Percentiles rank a stretch among this genome's conserved stretches.
These are phyloP conservation scores for Termitomyces sp. DNA, from an alignment of 768 basidiomycete genomes.

Conservation along the genomic window DNA sequence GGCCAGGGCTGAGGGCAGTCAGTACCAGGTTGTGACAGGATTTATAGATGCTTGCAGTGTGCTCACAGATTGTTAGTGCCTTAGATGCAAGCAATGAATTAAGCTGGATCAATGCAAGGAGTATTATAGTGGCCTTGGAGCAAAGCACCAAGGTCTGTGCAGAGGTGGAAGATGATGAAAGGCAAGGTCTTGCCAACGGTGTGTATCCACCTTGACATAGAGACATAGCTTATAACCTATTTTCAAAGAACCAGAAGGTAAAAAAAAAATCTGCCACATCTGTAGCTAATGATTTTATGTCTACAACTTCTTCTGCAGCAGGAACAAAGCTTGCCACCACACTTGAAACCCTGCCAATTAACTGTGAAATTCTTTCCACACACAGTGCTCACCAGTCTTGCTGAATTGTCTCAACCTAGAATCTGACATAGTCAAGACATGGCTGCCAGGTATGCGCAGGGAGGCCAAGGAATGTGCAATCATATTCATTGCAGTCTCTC, in stretches of 20 bases:
- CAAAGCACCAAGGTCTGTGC: constrained; percentile 6
- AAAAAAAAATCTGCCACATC: neutral
- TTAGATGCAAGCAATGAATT: constrained; percentile 1
- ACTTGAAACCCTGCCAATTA: neutral
- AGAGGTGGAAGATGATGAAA: constrained; percentile 2
- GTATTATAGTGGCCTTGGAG: constrained; percentile 5
- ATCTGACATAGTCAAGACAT: too few relatives aligned
- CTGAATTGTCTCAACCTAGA: too few relatives aligned
- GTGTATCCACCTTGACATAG: neutral
- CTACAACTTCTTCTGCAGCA: neutral
- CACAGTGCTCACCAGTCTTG: too few relatives aligned
- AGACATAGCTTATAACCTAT: neutral
- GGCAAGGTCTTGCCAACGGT: constrained; percentile 3
- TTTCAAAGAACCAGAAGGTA: neutral
- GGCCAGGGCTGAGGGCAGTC: too few relatives aligned
- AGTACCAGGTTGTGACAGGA: too few relatives aligned
- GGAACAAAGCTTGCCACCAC: too few relatives aligned
- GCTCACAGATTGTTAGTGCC: neutral
- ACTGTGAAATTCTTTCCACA: too few relatives aligned
- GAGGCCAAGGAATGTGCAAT: too few relatives aligned
- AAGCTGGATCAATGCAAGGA: constrained; percentile 5
- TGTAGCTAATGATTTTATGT: neutral
- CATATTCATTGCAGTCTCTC: too few relatives aligned
- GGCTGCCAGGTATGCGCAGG: too few relatives aligned
- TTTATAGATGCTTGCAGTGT: neutral